These are phyloP conservation scores for Parachaetomium inaequale DNA, from an alignment of 495 filamentous ascomycete species.

Conservation along the genomic window DNA sequence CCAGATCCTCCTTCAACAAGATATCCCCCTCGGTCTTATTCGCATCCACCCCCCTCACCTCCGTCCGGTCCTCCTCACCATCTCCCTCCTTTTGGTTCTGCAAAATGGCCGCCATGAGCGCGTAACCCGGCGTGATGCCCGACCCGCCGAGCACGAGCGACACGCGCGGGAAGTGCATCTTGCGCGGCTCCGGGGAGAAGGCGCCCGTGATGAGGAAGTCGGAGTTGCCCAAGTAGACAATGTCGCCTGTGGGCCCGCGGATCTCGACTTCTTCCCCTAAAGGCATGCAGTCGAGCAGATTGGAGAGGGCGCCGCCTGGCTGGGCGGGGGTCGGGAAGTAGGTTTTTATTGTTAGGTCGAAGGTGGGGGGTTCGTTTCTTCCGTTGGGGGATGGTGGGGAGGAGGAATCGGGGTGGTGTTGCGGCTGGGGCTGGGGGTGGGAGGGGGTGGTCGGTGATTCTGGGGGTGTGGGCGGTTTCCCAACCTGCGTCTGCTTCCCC, in stretches of 20 bases:
- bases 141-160: conserved; percentile 51
- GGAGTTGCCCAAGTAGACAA: conserved; percentile 14
- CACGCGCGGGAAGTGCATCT: conserved; percentile 24
- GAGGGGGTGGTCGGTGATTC: neutral
- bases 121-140: conserved; percentile 58
- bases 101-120: conserved; percentile 51
- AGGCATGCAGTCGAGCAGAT: conserved; percentile 44
- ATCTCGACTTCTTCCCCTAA: conserved; percentile 45
- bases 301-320: conserved; percentile 17
- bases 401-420: neutral
- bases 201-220: neutral
- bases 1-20: conserved; percentile 52
- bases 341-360: conserved; percentile 17
- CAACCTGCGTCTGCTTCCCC: neutral
- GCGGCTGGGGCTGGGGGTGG: neutral
- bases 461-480: neutral
- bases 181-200: conserved; percentile 24
- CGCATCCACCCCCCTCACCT: conserved; percentile 52
- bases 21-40: conserved; percentile 69
- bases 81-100: conserved; percentile 37
- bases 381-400: neutral
- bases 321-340: conserved; percentile 15
- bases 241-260: conserved; percentile 49
- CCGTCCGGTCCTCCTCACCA: conserved; percentile 38
- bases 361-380: neutral